These are phyloP conservation scores for Cordyceps cateniannulata DNA, from an alignment of 2,329 filamentous ascomycete genomes.

Conservation along the genomic window DNA sequence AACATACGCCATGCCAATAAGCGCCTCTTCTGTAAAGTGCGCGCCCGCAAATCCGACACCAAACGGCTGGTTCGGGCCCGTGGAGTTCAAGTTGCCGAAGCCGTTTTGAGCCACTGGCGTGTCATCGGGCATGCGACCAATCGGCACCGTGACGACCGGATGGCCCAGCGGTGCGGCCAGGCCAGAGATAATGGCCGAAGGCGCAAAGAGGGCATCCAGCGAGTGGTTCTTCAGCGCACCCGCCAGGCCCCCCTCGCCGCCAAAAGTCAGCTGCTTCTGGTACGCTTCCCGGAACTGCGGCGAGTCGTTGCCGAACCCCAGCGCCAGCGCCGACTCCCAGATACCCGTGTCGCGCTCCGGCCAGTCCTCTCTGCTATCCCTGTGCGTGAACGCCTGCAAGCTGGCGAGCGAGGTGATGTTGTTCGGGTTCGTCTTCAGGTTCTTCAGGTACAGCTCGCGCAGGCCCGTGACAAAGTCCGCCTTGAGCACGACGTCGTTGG, in stretches of 20 bases:
- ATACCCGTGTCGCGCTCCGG: slow-evolving; percentile 48
- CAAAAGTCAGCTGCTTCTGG: slow-evolving; percentile 45
- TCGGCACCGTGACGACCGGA: slow-evolving; percentile 54
- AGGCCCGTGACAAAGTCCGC: slow-evolving; percentile 53
- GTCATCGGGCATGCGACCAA: slow-evolving; percentile 50
- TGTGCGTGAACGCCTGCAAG: slow-evolving; percentile 46
- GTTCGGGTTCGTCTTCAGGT: slow-evolving; percentile 49
- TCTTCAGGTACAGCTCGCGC: slow-evolving; percentile 40
- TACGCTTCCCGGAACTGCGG: slow-evolving; percentile 50
- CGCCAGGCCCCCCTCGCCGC: slow-evolving; percentile 49
- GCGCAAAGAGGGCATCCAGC: slow-evolving; percentile 54
- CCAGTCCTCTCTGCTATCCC: slow-evolving; percentile 44
- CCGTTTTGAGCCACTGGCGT: slow-evolving; percentile 38
- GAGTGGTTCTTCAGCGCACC: slow-evolving; percentile 48
- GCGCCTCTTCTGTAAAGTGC: slow-evolving; percentile 50
- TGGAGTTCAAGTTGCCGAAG: slow-evolving; percentile 43
- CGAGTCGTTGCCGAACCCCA: slow-evolving; percentile 48
- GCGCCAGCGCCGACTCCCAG: slow-evolving; percentile 48
- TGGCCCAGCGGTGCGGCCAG: slow-evolving; percentile 51
- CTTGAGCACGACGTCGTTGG: slow-evolving; percentile 39
- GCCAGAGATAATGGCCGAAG: slow-evolving; percentile 32
- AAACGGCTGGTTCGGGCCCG: slow-evolving; percentile 52
- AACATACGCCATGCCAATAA: slow-evolving; percentile 61
- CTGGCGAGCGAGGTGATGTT: slow-evolving; percentile 42
- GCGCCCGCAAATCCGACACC: slow-evolving; percentile 56